Evolutionary conservation across 1,284 basidiomycete species (phyloP).

Genomic region (Leccinum angustisporum): DNA sequence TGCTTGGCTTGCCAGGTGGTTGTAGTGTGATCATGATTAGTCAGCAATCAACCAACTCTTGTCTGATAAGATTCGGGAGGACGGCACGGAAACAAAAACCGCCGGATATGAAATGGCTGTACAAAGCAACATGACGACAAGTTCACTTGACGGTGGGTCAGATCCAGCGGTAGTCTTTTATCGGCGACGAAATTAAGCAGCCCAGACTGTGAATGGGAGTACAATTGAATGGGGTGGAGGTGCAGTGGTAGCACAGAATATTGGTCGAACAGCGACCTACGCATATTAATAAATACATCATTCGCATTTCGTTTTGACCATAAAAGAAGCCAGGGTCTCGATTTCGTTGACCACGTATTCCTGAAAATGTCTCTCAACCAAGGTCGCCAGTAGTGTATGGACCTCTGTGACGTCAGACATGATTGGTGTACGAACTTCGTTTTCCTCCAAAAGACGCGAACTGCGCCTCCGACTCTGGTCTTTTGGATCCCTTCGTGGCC

Average conservation of each 20-base stretch:
- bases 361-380: conserved; percentile 70
- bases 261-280: conserved; percentile 20
- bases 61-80: conserved; percentile 28
- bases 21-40: conserved; percentile 15
- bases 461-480: conserved; percentile 60
- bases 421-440: conserved; percentile 56
- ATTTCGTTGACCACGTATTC: conserved; percentile 69
- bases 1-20: not conserved
- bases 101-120: not conserved
- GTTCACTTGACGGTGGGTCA: conserved; percentile 1
- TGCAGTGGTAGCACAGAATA: conserved; percentile 8
- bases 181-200: not conserved
- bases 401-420: conserved; percentile 67
- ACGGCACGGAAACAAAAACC: not conserved
- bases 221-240: conserved; percentile 17
- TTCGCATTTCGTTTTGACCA: conserved; percentile 64
- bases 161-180: conserved; percentile 1
- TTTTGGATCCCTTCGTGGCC: conserved; percentile 64
- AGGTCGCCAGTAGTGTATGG: conserved; percentile 58
- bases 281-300: conserved; percentile 25
- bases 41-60: conserved; percentile 16
- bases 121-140: not conserved
- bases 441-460: conserved; percentile 65
- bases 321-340: conserved; percentile 76
- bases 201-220: conserved; percentile 8